Evolutionary conservation across 805 yeast genomes (phyloP).

Genomic region (Lipomyces lipofer): DNA sequence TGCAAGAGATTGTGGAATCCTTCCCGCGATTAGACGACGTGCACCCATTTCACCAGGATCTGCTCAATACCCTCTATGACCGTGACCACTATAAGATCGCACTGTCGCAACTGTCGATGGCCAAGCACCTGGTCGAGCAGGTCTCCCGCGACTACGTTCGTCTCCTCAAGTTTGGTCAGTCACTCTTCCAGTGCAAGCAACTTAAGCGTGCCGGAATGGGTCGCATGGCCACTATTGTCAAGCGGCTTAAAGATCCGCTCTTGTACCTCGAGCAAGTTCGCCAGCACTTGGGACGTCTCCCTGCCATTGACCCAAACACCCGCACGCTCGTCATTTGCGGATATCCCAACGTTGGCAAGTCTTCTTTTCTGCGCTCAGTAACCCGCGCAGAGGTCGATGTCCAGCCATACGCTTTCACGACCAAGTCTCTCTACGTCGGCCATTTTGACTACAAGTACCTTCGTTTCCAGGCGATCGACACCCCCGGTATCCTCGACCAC

Average conservation of each 20-base stretch:
- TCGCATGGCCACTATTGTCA: slow-evolving; percentile 98
- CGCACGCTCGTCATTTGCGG: slow-evolving; percentile 97
- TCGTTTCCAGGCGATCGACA: slow-evolving; percentile 98
- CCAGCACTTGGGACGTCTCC: slow-evolving; percentile 98
- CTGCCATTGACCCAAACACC: slow-evolving; percentile 97
- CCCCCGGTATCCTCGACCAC: slow-evolving; percentile 98
- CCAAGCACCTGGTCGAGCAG: slow-evolving; percentile 91
- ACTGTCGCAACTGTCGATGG: slow-evolving; percentile 89
- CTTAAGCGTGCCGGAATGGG: slow-evolving; percentile 98
- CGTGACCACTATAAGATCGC: slow-evolving; percentile 98
- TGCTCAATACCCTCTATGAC: slow-evolving; percentile 96
- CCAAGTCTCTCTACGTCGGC: slow-evolving; percentile 95
- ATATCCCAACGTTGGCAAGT: slow-evolving; percentile 98
- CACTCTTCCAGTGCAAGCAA: slow-evolving; percentile 97
- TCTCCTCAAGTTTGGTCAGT: slow-evolving; percentile 94
- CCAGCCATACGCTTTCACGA: slow-evolving; percentile 99
- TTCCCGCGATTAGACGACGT: slow-evolving; percentile 97
- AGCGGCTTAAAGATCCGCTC: slow-evolving; percentile 92
- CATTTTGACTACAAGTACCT: slow-evolving; percentile 98
- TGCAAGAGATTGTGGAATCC: slow-evolving; percentile 77
- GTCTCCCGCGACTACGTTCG: slow-evolving; percentile 94
- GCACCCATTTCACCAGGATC: slow-evolving; percentile 97
- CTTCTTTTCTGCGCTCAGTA: slow-evolving; percentile 87
- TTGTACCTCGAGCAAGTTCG: slow-evolving; percentile 95
- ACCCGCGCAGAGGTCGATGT: slow-evolving; percentile 99